Conservation (phyloP, 768 basidiomycete genomes). For the Mycena sanguinolenta region DNA sequence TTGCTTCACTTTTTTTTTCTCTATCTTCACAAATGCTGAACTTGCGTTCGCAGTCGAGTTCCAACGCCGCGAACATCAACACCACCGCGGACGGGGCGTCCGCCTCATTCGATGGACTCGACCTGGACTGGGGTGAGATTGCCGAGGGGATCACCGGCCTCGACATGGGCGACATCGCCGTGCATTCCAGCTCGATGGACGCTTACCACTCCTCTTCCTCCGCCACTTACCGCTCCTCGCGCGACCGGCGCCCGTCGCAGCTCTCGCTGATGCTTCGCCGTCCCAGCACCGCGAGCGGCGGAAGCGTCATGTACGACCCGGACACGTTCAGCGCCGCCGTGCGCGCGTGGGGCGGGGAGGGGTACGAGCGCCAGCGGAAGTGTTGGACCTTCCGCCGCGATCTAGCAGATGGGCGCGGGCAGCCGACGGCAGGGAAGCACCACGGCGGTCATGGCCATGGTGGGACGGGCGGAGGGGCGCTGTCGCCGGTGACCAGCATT, state of each 20-base stretch:
- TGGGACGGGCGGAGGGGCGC: constrained; percentile 29
- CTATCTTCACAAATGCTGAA: too few species aligned
- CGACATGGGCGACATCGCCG: constrained; percentile 45
- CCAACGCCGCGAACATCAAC: background rate
- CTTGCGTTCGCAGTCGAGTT: too few species aligned
- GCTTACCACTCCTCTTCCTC: constrained; percentile 35
- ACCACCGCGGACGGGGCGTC: constrained; percentile 14
- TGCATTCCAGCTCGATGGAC: constrained; percentile 35
- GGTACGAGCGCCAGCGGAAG: constrained; percentile 57
- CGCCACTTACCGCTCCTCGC: constrained; percentile 16
- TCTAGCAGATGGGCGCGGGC: constrained; percentile 52
- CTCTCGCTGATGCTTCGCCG: constrained; percentile 47
- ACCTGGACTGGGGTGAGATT: constrained; percentile 56
- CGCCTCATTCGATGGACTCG: constrained; percentile 55
- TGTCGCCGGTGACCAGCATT: constrained; percentile 49
- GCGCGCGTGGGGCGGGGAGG: constrained; percentile 58
- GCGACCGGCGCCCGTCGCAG: constrained; percentile 38
- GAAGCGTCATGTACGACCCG: constrained; percentile 50
- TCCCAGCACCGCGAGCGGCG: constrained; percentile 57
- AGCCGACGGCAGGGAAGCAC: too few species aligned
- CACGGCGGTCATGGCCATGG: too few species aligned
- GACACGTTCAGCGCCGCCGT: constrained; percentile 59
- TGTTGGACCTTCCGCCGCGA: constrained; percentile 76
- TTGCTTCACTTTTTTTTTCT: too few species aligned
- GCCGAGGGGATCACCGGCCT: constrained; percentile 48